A percentile compares a stretch with the other conserved stretches of the same genome.
Evolutionary conservation across 441 rosid genomes (phyloP).

Genomic region (Macaranga tanarius): DNA sequence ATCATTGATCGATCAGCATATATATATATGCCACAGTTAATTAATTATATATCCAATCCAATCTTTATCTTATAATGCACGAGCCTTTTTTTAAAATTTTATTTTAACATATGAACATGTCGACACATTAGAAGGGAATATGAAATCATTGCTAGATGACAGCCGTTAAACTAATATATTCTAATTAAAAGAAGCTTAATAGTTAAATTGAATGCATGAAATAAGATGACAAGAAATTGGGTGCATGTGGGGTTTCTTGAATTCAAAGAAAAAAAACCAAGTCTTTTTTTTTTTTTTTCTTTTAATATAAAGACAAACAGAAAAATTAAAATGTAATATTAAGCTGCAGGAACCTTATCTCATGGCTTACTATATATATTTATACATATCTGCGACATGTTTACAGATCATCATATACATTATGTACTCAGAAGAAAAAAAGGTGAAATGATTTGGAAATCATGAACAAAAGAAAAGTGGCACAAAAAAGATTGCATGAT

Average conservation of each 20-base stretch:
- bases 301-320: conserved; percentile 5
- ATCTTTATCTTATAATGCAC: too few species aligned
- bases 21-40: too few species aligned
- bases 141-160: not conserved
- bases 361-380: not conserved
- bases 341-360: not conserved
- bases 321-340: not conserved
- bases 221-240: too few species aligned
- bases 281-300: not conserved
- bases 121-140: not conserved
- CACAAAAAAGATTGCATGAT: not conserved
- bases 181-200: too few species aligned
- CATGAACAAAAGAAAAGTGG: not conserved
- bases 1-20: too few species aligned
- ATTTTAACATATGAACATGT: too few species aligned
- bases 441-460: conserved; percentile 5
- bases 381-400: not conserved
- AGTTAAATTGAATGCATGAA: not conserved
- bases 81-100: too few species aligned
- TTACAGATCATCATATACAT: not conserved
- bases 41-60: too few species aligned
- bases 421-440: not conserved
- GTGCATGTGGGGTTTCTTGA: not conserved
- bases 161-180: too few species aligned
- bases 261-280: not conserved